phyloP scores from a whole-genome alignment of 1,139 yeast species.

The Yamadazyma diospyri region DNA sequence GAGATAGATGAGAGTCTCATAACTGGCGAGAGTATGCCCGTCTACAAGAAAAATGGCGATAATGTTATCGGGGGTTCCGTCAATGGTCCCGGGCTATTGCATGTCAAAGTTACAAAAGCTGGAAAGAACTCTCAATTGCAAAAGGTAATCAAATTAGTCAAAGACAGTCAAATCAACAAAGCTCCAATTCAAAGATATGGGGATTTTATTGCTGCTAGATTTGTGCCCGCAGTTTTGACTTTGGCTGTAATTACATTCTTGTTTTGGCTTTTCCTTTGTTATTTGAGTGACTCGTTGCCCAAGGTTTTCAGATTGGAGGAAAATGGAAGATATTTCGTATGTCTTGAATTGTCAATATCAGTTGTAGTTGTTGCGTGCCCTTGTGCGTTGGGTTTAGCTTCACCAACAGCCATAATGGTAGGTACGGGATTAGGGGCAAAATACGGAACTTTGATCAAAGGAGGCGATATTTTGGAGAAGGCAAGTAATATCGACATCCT shows the following conservation, averaged over 20 bases:
- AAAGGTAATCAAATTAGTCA: slow-evolving; percentile 81
- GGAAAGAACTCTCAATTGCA: slow-evolving; percentile 86
- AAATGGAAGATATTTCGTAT: slow-evolving; percentile 61
- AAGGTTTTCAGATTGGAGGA: slow-evolving; percentile 48
- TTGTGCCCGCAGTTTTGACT: slow-evolving; percentile 72
- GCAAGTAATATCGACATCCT: slow-evolving; percentile 65
- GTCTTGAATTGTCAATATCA: slow-evolving; percentile 82
- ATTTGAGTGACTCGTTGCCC: slow-evolving; percentile 46
- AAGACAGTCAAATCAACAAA: slow-evolving; percentile 80
- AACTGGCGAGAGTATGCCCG: slow-evolving; percentile 87
- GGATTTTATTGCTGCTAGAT: slow-evolving; percentile 78
- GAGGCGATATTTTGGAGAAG: slow-evolving; percentile 84
- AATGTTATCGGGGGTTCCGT: slow-evolving; percentile 85
- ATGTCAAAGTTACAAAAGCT: slow-evolving; percentile 61
- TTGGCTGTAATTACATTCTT: slow-evolving; percentile 64
- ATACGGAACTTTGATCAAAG: slow-evolving; percentile 86
- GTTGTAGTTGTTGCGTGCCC: slow-evolving; percentile 98
- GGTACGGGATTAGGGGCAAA: slow-evolving; percentile 96
- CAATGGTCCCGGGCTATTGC: slow-evolving; percentile 73
- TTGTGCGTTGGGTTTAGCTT: slow-evolving; percentile 93
- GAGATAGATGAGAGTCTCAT: slow-evolving; percentile 84
- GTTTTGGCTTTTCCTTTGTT: slow-evolving; percentile 56
- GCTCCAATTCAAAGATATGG: slow-evolving; percentile 93
- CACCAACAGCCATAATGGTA: slow-evolving; percentile 98
- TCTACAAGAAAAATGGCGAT: slow-evolving; percentile 58